These are phyloP conservation scores for Epicoccum nigrum DNA, from an alignment of 2,329 filamentous ascomycete genomes.

Conservation along the genomic window DNA sequence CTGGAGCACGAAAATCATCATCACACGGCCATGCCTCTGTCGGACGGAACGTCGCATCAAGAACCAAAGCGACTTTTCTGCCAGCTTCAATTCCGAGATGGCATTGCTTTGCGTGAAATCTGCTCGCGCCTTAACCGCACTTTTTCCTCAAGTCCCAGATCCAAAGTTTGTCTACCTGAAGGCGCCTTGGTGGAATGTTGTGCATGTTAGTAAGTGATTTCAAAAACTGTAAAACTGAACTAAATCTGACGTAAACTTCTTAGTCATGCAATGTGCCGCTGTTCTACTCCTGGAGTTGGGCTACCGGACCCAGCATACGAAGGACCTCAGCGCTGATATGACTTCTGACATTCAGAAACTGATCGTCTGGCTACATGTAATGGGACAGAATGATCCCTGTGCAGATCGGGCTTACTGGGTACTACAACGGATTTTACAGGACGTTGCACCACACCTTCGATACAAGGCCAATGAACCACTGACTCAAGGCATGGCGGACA, in stretches of 20 bases:
- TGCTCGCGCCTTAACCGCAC: slow-evolving; percentile 37
- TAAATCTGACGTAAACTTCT: neutral
- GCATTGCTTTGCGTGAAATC: slow-evolving; percentile 44
- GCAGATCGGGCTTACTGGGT: slow-evolving; percentile 40
- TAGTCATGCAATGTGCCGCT: slow-evolving; percentile 48
- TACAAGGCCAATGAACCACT: slow-evolving; percentile 22
- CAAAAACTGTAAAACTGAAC: too few species aligned
- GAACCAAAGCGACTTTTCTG: slow-evolving; percentile 33
- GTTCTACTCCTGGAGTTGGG: slow-evolving; percentile 48
- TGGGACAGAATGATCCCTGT: slow-evolving; percentile 37
- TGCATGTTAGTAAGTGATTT: slow-evolving; percentile 39
- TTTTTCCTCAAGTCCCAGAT: slow-evolving; percentile 42
- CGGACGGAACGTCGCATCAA: slow-evolving; percentile 30
- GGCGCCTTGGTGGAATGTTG: slow-evolving; percentile 50
- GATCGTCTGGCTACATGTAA: slow-evolving; percentile 41
- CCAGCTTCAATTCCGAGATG: slow-evolving; percentile 39
- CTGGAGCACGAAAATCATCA: slow-evolving; percentile 43
- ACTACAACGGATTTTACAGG: slow-evolving; percentile 23
- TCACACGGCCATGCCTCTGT: slow-evolving; percentile 47
- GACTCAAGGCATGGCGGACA: neutral
- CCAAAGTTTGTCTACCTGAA: slow-evolving; percentile 35
- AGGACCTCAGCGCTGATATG: slow-evolving; percentile 31
- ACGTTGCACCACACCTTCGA: slow-evolving; percentile 20
- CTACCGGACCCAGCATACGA: slow-evolving; percentile 36
- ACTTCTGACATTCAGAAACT: slow-evolving; percentile 42